Evolutionary conservation across 257 asterid species (phyloP).

Genomic region (Solanum tarapatanum): DNA sequence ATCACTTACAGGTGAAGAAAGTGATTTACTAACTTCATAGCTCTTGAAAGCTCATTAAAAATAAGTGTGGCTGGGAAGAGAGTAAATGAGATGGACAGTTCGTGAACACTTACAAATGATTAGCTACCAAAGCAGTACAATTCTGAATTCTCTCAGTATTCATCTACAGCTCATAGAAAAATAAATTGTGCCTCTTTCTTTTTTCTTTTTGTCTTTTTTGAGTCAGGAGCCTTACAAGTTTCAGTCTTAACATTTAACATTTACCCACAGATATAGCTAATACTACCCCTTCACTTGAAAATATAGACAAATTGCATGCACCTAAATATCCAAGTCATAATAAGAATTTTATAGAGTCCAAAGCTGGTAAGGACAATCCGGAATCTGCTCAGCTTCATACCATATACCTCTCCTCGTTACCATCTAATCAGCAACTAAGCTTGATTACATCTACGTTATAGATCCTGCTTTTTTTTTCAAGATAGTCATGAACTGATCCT

Average conservation of each 20-base stretch:
- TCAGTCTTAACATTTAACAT: not conserved
- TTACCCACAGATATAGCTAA: not conserved
- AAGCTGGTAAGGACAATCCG: not conserved
- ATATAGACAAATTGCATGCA: not conserved
- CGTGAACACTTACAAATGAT: not conserved
- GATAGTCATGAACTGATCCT: not conserved
- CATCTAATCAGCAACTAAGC: not conserved
- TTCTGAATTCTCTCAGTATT: not conserved
- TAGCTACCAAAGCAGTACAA: not conserved
- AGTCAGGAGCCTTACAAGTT: not conserved
- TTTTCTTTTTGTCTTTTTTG: not conserved
- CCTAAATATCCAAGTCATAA: not conserved
- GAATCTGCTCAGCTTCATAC: not conserved
- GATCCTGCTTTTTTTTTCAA: not conserved
- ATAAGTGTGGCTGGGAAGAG: not conserved
- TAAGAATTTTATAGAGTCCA: not conserved
- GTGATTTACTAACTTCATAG: not conserved
- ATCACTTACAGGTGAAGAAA: not conserved
- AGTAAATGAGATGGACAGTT: not conserved
- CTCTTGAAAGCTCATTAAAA: not conserved
- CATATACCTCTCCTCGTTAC: not conserved
- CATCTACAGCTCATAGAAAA: not conserved
- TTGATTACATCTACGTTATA: not conserved
- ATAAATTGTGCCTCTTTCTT: not conserved
- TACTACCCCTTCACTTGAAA: not conserved